These are phyloP conservation scores for Volvox carteri DNA, from an alignment of 163 green algal genomes.

Conservation along the genomic window DNA sequence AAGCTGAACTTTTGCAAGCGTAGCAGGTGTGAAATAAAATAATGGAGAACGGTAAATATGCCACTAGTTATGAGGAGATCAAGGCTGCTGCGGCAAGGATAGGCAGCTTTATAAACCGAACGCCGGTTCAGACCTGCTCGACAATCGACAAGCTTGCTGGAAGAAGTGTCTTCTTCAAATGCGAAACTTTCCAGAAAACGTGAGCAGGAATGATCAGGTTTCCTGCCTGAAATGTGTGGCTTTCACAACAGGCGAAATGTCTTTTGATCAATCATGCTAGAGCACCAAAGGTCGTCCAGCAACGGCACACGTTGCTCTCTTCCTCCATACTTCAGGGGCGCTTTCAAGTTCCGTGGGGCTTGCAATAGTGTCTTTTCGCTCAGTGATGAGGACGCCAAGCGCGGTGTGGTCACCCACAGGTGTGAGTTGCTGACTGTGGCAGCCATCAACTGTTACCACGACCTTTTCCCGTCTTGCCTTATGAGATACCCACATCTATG, in stretches of 20 bases:
- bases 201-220: too few relatives aligned
- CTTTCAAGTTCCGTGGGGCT: slow-evolving; percentile 84
- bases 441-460: too few relatives aligned
- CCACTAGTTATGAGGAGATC: slow-evolving; percentile 55
- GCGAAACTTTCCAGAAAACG: slow-evolving; percentile 82
- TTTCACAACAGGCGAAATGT: not conserved
- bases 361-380: slow-evolving; percentile 84
- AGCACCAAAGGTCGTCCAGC: too few relatives aligned
- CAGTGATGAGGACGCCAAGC: slow-evolving; percentile 63
- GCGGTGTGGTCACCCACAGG: slow-evolving; percentile 86
- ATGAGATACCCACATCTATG: too few relatives aligned
- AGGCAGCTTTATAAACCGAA: slow-evolving; percentile 52
- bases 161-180: slow-evolving; percentile 82
- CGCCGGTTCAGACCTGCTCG: slow-evolving; percentile 69
- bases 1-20: too few relatives aligned
- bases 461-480: too few relatives aligned
- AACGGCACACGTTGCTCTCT: too few relatives aligned
- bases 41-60: slow-evolving; percentile 20
- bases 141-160: slow-evolving; percentile 68
- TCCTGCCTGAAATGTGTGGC: too few relatives aligned
- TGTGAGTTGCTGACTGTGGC: too few relatives aligned
- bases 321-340: slow-evolving; percentile 68
- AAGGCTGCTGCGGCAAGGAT: slow-evolving; percentile 61
- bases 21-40: too few relatives aligned
- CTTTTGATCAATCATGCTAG: too few relatives aligned